Percentiles rank a stretch among this genome's conserved stretches.
Evolutionary conservation across 108 stramenopile genomes (phyloP).

Genomic region (Asterionellopsis glacialis): DNA sequence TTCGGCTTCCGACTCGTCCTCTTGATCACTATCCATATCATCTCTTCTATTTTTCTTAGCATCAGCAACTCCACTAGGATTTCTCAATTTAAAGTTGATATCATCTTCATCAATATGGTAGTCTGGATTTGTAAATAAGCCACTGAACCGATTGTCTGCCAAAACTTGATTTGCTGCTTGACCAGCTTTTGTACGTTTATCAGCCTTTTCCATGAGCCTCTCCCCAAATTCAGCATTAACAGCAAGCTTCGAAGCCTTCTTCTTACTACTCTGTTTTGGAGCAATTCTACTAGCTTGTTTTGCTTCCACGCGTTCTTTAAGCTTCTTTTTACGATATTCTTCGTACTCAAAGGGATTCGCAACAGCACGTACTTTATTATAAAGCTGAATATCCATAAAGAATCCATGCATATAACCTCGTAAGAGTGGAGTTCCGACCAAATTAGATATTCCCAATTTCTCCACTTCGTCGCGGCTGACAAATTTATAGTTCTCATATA

Average conservation of each 20-base stretch:
- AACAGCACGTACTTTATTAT: conserved; percentile 89
- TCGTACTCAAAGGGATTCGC: conserved; percentile 97
- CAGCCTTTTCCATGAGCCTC: conserved; percentile 57
- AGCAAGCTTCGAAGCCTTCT: conserved; percentile 36
- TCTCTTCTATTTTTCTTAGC: conserved; percentile 48
- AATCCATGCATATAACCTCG: conserved; percentile 99
- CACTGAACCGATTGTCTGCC: conserved; percentile 93
- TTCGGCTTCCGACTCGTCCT: conserved; percentile 42
- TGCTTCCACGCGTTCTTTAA: conserved; percentile 87
- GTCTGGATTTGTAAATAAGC: conserved; percentile 89
- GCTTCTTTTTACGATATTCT: conserved; percentile 90
- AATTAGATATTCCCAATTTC: conserved; percentile 87
- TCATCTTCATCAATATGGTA: conserved; percentile 95
- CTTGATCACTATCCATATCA: conserved; percentile 85
- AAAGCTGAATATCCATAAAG: conserved; percentile 95
- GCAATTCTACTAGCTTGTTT: conserved; percentile 84
- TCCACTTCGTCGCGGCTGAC: conserved; percentile 91
- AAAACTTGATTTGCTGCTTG: conserved; percentile 71
- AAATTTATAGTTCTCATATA: conserved; percentile 99
- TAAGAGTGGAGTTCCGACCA: conserved; percentile 94
- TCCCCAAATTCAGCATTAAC: conserved; percentile 80
- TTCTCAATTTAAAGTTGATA: conserved; percentile 90
- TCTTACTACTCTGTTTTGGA: conserved; percentile 40
- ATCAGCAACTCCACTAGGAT: conserved; percentile 88
- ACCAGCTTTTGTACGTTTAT: conserved; percentile 63